phyloP scores from a whole-genome alignment of 768 basidiomycete genomes.

The Steccherinum ochraceum region DNA sequence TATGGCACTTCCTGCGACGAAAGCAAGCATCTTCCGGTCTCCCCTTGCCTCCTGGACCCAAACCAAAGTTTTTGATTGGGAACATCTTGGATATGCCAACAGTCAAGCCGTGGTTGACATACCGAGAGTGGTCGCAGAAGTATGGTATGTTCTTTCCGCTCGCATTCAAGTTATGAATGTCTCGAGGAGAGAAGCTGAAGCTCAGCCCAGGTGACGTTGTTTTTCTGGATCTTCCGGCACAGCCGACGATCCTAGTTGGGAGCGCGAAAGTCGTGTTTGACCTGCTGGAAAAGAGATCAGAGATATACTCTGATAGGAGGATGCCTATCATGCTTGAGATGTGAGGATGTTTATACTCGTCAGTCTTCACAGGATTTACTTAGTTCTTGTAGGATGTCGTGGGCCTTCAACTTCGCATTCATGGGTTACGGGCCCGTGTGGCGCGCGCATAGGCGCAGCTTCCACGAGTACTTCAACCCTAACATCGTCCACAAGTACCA shows the following conservation, averaged over 20 bases:
- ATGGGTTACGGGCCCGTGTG: conserved; percentile 4
- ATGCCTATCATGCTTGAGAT: neutral
- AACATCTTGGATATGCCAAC: conserved; percentile 3
- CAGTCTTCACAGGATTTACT: neutral
- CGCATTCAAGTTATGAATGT: no score
- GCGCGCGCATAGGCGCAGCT: conserved; percentile 1
- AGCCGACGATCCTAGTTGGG: neutral
- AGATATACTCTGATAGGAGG: conserved; percentile 7
- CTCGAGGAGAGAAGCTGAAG: no score
- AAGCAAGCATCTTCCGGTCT: neutral
- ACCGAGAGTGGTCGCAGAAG: conserved; percentile 1
- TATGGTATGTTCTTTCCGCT: conserved; percentile 7
- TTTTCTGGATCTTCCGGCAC: neutral
- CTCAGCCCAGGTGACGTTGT: neutral
- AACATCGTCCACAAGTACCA: neutral
- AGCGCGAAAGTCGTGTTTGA: conserved; percentile 1
- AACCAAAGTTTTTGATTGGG: neutral
- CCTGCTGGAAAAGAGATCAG: conserved; percentile 7
- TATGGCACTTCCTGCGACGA: neutral
- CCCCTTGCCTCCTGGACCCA: conserved; percentile 2
- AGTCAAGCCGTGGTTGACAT: neutral
- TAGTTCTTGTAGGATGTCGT: neutral
- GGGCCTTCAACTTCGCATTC: neutral
- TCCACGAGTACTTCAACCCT: conserved; percentile 7
- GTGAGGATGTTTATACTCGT: neutral